phyloP scores from a whole-genome alignment of 352 stramenopile genomes.

The Pythium plurisporium region DNA sequence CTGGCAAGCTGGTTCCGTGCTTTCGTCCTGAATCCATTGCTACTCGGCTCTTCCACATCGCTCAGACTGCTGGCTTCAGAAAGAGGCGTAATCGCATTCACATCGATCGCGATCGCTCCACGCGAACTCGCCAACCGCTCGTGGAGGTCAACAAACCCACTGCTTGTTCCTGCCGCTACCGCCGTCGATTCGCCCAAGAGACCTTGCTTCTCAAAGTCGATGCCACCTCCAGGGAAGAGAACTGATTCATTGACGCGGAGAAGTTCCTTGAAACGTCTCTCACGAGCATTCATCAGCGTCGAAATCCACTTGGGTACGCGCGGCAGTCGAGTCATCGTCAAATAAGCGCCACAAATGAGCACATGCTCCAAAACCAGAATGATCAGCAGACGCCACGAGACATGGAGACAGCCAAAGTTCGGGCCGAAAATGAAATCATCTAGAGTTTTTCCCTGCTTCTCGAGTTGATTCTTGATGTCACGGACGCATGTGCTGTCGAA shows the following conservation, averaged over 20 bases:
- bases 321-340: conserved; percentile 26
- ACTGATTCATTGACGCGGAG: conserved; percentile 21
- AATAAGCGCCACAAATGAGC: conserved; percentile 27
- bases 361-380: conserved; percentile 30
- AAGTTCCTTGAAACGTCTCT: conserved; percentile 34
- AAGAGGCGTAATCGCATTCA: conserved; percentile 21
- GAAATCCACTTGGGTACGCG: conserved; percentile 27
- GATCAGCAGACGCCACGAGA: conserved; percentile 30
- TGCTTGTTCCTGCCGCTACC: neutral
- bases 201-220: conserved; percentile 4
- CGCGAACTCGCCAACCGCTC: conserved; percentile 13
- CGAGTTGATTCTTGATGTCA: conserved; percentile 28
- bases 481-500: conserved; percentile 28
- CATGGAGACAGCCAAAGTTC: conserved; percentile 31
- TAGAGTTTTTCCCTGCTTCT: conserved; percentile 28
- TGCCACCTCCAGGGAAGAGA: conserved; percentile 14
- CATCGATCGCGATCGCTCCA: conserved; percentile 19
- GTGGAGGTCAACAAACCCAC: conserved; percentile 20
- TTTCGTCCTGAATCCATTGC: conserved; percentile 24
- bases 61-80: conserved; percentile 25
- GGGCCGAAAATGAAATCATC: conserved; percentile 35
- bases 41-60: conserved; percentile 28
- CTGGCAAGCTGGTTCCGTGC: conserved; percentile 25
- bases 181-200: neutral
- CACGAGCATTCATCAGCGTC: conserved; percentile 28